Base-by-base conservation (phyloP, 2,329 filamentous ascomycete species). In the Aspergillus oerlinghausenensis region DNA sequence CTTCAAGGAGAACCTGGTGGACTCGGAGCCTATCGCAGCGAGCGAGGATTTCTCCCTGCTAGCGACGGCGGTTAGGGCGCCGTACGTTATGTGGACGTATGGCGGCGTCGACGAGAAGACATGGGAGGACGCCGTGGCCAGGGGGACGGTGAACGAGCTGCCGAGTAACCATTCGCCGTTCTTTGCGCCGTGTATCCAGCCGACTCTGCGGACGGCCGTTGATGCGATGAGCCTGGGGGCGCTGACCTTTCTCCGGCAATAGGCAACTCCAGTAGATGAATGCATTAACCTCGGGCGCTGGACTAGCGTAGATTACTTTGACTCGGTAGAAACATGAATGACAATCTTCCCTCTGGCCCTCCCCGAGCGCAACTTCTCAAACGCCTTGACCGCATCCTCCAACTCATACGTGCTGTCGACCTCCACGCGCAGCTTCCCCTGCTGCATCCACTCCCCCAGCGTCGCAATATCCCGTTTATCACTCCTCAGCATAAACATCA, bases 261-360 rank as follows among this genome's bases (percentile, higher is more conserved):
- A 29, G 28, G 28, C 28, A 29, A 56, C 43, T 43, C 32, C 48
- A 21, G 4, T 29, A 17, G 11, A 35, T 26, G 5, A 28, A 53
- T 32, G 26, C 8, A 54, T 23, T n/a, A 48, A 53, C 25, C 19
- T 26, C 3, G 11, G 17, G 32, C 8, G 2, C 23, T 50, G 57
- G 54, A 49, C 54, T 60, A 14, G 29, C 4, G 11, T 35, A 14
- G 29, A 4, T 14, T 14, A 35, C 29, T 35, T 6, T 5, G 11
- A 14, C 29, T 35, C 29, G 6, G 29, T 62, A 9, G 61, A 54
- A 17, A 75, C 71, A 57, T 66, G 70, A 62, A 82, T 65, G 26
- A 88, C 75, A 60, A 88, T 71, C 73, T 88, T 88, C 0, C 86
- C 86, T 59, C 72, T 80, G 1, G 81, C 76, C 35, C 80, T 76